Evolutionary conservation across 192 early-diverging fungal species (phyloP).

Genomic region (Powellomyces hirtus): DNA sequence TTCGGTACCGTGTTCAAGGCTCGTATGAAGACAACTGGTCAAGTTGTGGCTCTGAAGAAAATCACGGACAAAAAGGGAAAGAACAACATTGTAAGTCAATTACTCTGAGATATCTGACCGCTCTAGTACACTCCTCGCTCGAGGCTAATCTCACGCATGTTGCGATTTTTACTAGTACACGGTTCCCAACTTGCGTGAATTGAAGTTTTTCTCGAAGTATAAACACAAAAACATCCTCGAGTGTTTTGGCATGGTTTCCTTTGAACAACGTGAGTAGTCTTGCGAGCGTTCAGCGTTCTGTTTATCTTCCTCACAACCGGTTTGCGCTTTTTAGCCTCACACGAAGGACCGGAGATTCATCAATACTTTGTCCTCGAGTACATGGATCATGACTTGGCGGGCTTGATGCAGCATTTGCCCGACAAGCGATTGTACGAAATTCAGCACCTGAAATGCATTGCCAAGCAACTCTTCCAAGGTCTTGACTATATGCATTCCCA

Average conservation of each 20-base stretch:
- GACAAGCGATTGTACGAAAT: slow-evolving; percentile 57
- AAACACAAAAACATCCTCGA: slow-evolving; percentile 19
- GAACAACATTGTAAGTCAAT: slow-evolving; percentile 64
- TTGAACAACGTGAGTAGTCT: slow-evolving; percentile 15
- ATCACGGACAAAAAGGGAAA: slow-evolving; percentile 88
- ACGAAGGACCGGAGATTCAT: slow-evolving; percentile 31
- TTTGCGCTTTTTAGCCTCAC: no score
- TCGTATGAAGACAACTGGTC: slow-evolving; percentile 59
- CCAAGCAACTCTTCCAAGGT: slow-evolving; percentile 82
- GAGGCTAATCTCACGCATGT: background rate
- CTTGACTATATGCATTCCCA: slow-evolving; percentile 77
- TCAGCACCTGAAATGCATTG: slow-evolving; percentile 87
- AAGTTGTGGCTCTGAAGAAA: slow-evolving; percentile 83
- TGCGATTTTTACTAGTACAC: slow-evolving; percentile 14
- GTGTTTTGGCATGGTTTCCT: slow-evolving; percentile 46
- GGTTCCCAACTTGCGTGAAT: slow-evolving; percentile 22
- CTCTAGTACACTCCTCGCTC: background rate
- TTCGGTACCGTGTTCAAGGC: slow-evolving; percentile 96
- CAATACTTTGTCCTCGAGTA: slow-evolving; percentile 99
- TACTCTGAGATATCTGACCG: no score
- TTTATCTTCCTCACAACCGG: slow-evolving; percentile 18
- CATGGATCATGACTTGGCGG: slow-evolving; percentile 97
- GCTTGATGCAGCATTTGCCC: slow-evolving; percentile 78
- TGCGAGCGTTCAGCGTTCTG: background rate
- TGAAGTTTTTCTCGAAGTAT: slow-evolving; percentile 14